Percentiles rank a stretch among this genome's conserved stretches.
Evolutionary conservation across 2,329 filamentous ascomycete genomes (phyloP).

Genomic region (Fusarium brachygibbosum): DNA sequence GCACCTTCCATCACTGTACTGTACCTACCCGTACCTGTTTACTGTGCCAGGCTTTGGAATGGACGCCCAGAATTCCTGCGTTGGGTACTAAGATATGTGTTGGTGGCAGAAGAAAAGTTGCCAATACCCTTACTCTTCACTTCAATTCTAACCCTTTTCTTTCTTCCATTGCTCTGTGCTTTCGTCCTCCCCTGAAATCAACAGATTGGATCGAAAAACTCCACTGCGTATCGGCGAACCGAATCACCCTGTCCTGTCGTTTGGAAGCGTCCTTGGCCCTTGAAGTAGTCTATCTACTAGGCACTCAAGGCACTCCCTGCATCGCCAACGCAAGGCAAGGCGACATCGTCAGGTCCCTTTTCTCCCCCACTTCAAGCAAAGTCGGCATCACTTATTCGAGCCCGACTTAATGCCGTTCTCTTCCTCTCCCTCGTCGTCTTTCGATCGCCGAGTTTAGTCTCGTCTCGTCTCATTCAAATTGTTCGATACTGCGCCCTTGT

Average conservation of each 20-base stretch:
- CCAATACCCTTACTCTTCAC: conserved; percentile 18
- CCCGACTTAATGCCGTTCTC: conserved; percentile 6
- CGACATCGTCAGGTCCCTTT: conserved; percentile 7
- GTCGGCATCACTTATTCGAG: conserved; percentile 11
- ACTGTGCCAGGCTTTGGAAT: conserved; percentile 38
- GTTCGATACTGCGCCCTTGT: not conserved
- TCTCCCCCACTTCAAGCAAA: conserved; percentile 7
- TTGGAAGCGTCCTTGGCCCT: not conserved
- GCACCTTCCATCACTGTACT: not conserved
- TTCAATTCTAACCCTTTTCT: conserved; percentile 1
- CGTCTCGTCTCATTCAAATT: not conserved
- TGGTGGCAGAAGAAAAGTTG: conserved; percentile 23
- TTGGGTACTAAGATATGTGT: conserved; percentile 12
- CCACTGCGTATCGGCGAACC: not conserved
- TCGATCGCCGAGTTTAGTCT: not conserved
- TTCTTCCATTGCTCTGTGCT: conserved; percentile 1
- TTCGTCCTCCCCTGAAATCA: not conserved
- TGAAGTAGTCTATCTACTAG: conserved; percentile 5
- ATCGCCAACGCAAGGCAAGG: conserved; percentile 6
- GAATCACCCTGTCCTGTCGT: not conserved
- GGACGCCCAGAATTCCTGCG: conserved; percentile 17
- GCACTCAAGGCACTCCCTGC: conserved; percentile 7
- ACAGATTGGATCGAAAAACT: not conserved
- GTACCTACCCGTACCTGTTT: conserved; percentile 1
- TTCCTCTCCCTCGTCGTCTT: not conserved